These are phyloP conservation scores for Zea mays DNA, from an alignment of 176 grass and related monocot species.

Conservation along the genomic window DNA sequence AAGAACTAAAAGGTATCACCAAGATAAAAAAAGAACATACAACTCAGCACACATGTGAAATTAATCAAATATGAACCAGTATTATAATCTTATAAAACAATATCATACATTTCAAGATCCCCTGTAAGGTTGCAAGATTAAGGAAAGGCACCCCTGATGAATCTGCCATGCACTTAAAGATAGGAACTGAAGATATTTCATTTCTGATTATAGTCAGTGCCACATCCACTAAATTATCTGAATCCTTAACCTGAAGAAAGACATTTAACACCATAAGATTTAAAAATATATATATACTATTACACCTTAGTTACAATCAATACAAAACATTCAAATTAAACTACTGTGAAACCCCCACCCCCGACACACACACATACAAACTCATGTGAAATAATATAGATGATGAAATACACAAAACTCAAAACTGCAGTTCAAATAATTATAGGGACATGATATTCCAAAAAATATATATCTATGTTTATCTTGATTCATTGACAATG, in stretches of 20 bases:
- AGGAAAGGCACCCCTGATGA: conserved; percentile 59
- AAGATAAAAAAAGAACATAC: conserved; percentile 31
- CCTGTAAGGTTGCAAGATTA: conserved; percentile 68
- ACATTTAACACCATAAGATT: conserved; percentile 34
- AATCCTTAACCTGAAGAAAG: conserved; percentile 68
- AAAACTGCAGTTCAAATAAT: conserved; percentile 34
- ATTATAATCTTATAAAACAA: conserved; percentile 20
- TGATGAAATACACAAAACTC: conserved; percentile 8
- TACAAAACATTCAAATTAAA: conserved; percentile 30
- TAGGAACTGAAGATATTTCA: conserved; percentile 78
- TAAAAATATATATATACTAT: conserved; percentile 4
- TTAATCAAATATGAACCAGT: conserved; percentile 12
- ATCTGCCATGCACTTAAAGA: conserved; percentile 50
- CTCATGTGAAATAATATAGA: conserved; percentile 25
- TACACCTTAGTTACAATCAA: conserved; percentile 13
- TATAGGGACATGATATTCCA: not conserved
- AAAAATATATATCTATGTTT: not conserved
- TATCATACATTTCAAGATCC: conserved; percentile 67
- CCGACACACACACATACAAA: not conserved
- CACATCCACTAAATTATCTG: conserved; percentile 66
- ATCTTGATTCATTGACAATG: not conserved
- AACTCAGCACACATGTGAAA: conserved; percentile 19
- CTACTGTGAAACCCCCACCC: not conserved
- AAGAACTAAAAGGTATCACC: conserved; percentile 59
- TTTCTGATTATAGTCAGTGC: conserved; percentile 64